phyloP scores from a whole-genome alignment of 2,329 filamentous ascomycete species.

The Pseudohalonectria lignicola region DNA sequence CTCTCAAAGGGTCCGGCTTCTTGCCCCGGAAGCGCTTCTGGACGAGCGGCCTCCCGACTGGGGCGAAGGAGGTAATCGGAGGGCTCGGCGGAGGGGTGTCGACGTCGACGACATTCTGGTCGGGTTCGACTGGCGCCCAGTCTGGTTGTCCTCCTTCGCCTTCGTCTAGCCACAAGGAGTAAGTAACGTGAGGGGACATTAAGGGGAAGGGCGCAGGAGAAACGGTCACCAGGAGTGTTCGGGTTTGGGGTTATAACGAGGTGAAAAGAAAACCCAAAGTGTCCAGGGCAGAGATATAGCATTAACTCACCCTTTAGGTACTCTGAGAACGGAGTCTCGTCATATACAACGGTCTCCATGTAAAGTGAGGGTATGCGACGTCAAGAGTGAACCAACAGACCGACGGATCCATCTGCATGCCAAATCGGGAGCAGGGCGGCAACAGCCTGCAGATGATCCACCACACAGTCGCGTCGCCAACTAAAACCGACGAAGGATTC shows the following conservation, averaged over 20 bases:
- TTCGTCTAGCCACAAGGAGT: constrained; percentile 29
- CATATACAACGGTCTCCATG: constrained; percentile 84
- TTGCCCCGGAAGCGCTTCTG: constrained; percentile 41
- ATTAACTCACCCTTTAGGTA: constrained; percentile 77
- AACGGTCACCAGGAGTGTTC: no score
- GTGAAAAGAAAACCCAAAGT: no score
- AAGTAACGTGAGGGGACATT: constrained; percentile 4
- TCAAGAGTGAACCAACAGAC: no score
- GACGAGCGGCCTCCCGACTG: constrained; percentile 42
- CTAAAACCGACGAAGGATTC: no score
- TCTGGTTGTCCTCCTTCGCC: constrained; percentile 32
- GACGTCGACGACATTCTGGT: constrained; percentile 16
- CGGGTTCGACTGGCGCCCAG: constrained; percentile 31
- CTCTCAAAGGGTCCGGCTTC: constrained; percentile 28
- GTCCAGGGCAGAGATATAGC: no score
- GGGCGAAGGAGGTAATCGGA: constrained; percentile 42
- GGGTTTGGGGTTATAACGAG: no score
- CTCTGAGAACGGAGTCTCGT: constrained; percentile 78
- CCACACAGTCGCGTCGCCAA: no score
- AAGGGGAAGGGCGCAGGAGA: no score
- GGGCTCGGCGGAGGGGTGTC: constrained; percentile 31
- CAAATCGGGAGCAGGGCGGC: no score
- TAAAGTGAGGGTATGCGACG: constrained; percentile 4
- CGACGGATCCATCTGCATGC: no score
- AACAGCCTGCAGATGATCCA: no score